These are phyloP conservation scores for Cucumis melo DNA, from an alignment of 306 rosid species.

Conservation along the genomic window DNA sequence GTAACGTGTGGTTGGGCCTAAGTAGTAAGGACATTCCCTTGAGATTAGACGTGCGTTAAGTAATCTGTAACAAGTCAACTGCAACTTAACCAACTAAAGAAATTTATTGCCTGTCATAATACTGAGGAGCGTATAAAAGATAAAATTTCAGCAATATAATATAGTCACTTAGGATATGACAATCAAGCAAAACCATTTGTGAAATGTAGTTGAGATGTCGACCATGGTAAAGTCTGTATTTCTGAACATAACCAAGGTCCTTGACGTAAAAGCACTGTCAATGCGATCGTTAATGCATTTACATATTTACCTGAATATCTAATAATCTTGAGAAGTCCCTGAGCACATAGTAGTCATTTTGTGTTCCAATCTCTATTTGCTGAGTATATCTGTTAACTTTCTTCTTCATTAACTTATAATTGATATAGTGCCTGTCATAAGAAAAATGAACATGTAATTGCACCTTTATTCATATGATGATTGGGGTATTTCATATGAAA, in stretches of 20 bases:
- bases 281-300: not conserved
- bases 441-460: not conserved
- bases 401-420: constrained; percentile 80
- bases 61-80: not conserved
- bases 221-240: not conserved
- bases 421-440: constrained; percentile 50
- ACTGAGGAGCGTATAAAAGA: not conserved
- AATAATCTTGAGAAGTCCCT: constrained; percentile 62
- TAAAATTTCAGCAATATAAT: not conserved
- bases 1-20: not conserved
- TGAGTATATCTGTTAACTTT: constrained; percentile 52
- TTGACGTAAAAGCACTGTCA: not conserved
- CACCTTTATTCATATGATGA: not conserved
- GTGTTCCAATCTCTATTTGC: constrained; percentile 45
- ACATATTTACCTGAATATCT: constrained; percentile 42
- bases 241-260: not conserved
- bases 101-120: not conserved
- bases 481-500: not conserved
- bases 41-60: not conserved
- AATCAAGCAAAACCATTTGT: not conserved
- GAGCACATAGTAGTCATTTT: constrained; percentile 43
- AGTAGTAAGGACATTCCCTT: not conserved
- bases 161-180: not conserved
- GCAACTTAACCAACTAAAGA: not conserved
- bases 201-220: not conserved